Conservation (phyloP, 2,329 filamentous ascomycete genomes). For the Beauveria sp. region DNA sequence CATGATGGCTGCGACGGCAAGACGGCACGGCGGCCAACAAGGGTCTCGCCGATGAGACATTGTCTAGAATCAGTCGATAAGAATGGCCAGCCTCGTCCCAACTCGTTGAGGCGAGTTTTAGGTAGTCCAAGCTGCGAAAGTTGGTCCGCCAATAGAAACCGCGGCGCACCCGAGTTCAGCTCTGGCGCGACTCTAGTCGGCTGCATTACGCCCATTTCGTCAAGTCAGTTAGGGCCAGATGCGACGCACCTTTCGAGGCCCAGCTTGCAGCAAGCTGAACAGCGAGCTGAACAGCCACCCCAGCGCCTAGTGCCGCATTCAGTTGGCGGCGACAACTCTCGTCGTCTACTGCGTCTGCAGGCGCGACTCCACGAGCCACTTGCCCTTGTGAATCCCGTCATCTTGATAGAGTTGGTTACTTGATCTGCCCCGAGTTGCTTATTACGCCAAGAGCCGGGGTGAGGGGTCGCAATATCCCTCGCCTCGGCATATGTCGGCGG, state of each 20-base stretch:
- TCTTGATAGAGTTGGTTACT: background rate
- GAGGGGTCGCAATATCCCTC: background rate
- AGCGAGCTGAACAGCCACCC: constrained; percentile 1
- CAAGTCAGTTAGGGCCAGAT: background rate
- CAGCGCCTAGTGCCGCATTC: background rate
- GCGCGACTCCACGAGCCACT: background rate
- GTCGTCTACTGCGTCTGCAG: background rate
- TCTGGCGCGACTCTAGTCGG: background rate
- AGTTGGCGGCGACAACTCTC: background rate
- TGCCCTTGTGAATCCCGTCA: background rate
- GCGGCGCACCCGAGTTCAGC: background rate
- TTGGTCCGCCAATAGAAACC: background rate
- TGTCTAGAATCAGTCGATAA: background rate
- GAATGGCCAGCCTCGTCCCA: background rate
- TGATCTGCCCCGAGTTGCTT: background rate
- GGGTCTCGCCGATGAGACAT: background rate
- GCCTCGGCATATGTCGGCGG: background rate
- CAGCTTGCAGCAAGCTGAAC: constrained; percentile 5
- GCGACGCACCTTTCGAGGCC: background rate
- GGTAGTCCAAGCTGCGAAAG: background rate
- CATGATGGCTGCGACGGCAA: background rate
- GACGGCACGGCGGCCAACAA: no score
- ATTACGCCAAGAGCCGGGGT: background rate
- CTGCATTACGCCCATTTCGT: background rate
- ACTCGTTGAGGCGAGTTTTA: background rate